Conservation (phyloP, 2,329 filamentous ascomycete species). For the Monosporascus sp. region DNA sequence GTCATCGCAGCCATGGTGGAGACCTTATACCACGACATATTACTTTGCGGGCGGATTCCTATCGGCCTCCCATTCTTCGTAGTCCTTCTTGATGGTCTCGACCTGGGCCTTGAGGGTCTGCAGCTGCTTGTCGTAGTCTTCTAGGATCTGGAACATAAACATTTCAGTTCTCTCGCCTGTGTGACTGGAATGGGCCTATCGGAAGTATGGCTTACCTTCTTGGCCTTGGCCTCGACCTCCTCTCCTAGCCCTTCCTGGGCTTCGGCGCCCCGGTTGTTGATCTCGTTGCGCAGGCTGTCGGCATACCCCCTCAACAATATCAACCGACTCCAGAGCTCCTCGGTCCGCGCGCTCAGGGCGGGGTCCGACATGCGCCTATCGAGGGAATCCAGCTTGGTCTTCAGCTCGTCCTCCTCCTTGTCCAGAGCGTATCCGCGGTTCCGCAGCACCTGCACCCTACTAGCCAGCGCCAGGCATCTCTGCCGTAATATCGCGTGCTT, state of each 20-base stretch:
- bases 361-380: constrained; percentile 71
- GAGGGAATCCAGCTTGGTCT: constrained; percentile 63
- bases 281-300: constrained; percentile 66
- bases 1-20: not conserved
- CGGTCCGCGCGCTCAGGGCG: constrained; percentile 66
- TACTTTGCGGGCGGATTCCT: constrained; percentile 33
- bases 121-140: constrained; percentile 78
- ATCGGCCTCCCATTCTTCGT: constrained; percentile 50
- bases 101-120: constrained; percentile 69
- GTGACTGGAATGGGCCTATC: not conserved
- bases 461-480: constrained; percentile 68
- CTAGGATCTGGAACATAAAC: constrained; percentile 54
- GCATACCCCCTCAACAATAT: constrained; percentile 70
- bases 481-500: constrained; percentile 69
- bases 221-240: constrained; percentile 65
- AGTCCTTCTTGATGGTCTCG: constrained; percentile 56
- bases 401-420: constrained; percentile 72
- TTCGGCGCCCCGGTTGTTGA: constrained; percentile 59
- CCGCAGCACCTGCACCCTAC: constrained; percentile 73
- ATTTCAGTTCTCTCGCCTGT: not conserved
- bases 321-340: constrained; percentile 81
- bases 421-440: constrained; percentile 79
- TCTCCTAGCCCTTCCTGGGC: constrained; percentile 58
- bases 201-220: constrained; percentile 53
- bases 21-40: constrained; percentile 1